These are phyloP conservation scores for Scleroderma bovista DNA, from an alignment of 768 basidiomycete genomes.

Conservation along the genomic window DNA sequence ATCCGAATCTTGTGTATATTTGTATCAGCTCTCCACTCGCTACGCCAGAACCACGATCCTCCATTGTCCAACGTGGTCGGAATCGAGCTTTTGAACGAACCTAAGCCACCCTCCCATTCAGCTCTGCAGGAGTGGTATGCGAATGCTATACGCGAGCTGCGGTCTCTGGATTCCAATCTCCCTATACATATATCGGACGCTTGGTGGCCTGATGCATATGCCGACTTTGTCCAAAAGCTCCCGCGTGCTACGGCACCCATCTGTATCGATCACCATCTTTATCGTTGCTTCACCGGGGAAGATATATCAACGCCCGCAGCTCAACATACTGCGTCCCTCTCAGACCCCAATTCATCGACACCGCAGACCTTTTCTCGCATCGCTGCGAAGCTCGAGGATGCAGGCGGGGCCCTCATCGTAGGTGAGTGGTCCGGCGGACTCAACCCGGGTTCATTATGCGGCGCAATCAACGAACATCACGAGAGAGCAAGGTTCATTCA, in stretches of 20 bases:
- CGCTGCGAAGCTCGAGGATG: slow-evolving; percentile 28
- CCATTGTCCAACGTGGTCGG: slow-evolving; percentile 45
- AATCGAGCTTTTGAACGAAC: slow-evolving; percentile 58
- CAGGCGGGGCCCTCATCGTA: slow-evolving; percentile 53
- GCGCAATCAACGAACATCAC: slow-evolving; percentile 36
- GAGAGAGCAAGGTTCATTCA: slow-evolving; percentile 46
- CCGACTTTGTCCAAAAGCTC: slow-evolving; percentile 43
- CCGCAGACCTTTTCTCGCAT: slow-evolving; percentile 39
- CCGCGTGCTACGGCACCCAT: slow-evolving; percentile 34
- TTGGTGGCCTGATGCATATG: slow-evolving; percentile 66
- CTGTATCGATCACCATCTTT: slow-evolving; percentile 78
- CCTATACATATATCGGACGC: slow-evolving; percentile 74
- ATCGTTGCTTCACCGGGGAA: slow-evolving; percentile 66
- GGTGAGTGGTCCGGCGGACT: slow-evolving; percentile 80
- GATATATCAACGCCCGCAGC: slow-evolving; percentile 51
- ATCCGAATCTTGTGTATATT: slow-evolving; percentile 44
- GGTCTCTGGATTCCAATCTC: slow-evolving; percentile 44
- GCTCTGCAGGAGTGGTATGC: slow-evolving; percentile 60
- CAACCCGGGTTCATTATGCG: slow-evolving; percentile 56
- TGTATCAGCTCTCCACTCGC: slow-evolving; percentile 26
- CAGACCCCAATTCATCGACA: slow-evolving; percentile 33
- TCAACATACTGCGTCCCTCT: slow-evolving; percentile 50
- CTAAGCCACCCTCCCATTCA: slow-evolving; percentile 43
- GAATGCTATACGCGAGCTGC: slow-evolving; percentile 47
- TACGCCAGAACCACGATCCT: slow-evolving; percentile 46